These are phyloP conservation scores for Delonix regia DNA, from an alignment of 306 rosid genomes.

Conservation along the genomic window DNA sequence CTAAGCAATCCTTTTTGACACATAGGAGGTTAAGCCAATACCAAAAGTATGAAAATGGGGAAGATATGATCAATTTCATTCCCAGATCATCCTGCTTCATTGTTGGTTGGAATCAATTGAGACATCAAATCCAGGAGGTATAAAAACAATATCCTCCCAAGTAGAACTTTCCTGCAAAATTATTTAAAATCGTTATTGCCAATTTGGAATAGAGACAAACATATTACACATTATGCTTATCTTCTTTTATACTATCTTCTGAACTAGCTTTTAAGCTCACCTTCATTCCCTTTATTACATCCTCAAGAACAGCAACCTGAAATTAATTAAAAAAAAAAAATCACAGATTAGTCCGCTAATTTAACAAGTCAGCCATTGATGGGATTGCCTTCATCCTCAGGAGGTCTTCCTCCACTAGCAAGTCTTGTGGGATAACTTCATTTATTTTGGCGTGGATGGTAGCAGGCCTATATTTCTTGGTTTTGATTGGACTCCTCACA, in stretches of 20 bases:
- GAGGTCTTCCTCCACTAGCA: neutral
- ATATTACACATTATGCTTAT: neutral
- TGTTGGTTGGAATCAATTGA: slow-evolving; percentile 58
- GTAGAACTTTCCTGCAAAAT: slow-evolving; percentile 73
- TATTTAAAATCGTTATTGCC: slow-evolving; percentile 23
- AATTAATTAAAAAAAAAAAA: slow-evolving; percentile 30
- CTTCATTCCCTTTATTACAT: slow-evolving; percentile 90
- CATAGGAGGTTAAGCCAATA: slow-evolving; percentile 22
- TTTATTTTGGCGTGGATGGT: neutral
- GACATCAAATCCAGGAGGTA: slow-evolving; percentile 93
- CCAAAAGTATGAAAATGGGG: slow-evolving; percentile 18
- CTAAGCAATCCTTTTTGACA: slow-evolving; percentile 22
- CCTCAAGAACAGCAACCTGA: slow-evolving; percentile 89
- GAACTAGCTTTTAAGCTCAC: slow-evolving; percentile 45
- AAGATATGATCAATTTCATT: slow-evolving; percentile 26
- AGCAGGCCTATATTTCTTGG: neutral
- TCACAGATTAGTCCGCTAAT: slow-evolving; percentile 24
- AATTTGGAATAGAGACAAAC: neutral
- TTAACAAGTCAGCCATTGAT: slow-evolving; percentile 21
- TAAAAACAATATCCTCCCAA: slow-evolving; percentile 83
- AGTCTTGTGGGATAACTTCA: neutral
- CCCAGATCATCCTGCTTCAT: slow-evolving; percentile 29
- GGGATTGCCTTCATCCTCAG: neutral
- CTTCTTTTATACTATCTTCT: slow-evolving; percentile 10
- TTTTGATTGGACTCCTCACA: neutral